phyloP scores from a whole-genome alignment of 768 basidiomycete species.

The Clitopilus hobsonii region DNA sequence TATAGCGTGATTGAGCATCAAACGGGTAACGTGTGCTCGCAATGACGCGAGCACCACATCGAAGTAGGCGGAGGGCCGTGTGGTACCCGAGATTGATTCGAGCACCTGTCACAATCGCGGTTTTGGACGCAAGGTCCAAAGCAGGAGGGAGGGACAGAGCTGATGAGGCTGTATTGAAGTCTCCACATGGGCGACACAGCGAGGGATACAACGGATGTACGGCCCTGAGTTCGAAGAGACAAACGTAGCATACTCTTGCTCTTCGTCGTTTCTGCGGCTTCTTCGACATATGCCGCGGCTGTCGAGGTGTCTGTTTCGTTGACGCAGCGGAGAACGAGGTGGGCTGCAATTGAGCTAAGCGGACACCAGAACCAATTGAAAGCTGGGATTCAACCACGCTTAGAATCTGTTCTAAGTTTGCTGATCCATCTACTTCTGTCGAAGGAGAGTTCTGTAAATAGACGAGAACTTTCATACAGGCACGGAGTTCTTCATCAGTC shows the following conservation, averaged over 20 bases:
- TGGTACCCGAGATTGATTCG: constrained; percentile 29
- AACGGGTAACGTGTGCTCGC: constrained; percentile 26
- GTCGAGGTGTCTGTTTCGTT: neutral
- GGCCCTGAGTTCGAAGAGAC: constrained; percentile 14
- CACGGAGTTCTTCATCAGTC: constrained; percentile 18
- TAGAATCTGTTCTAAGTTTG: constrained; percentile 13
- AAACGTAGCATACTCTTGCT: constrained; percentile 20
- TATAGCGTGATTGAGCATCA: constrained; percentile 24
- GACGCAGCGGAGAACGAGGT: neutral
- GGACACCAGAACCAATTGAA: constrained; percentile 11
- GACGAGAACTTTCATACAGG: constrained; percentile 19
- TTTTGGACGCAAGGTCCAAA: constrained; percentile 19
- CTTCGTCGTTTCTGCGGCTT: neutral
- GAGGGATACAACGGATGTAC: constrained; percentile 19
- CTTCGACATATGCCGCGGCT: neutral
- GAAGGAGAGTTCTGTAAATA: constrained; percentile 20
- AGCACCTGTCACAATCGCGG: constrained; percentile 27
- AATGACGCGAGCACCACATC: constrained; percentile 25
- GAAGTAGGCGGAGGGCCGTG: constrained; percentile 24
- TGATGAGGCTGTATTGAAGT: constrained; percentile 24
- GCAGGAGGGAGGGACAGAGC: constrained; percentile 20
- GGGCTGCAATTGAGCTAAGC: constrained; percentile 4
- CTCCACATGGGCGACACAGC: constrained; percentile 21
- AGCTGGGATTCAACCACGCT: constrained; percentile 15
- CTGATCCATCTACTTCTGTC: constrained; percentile 8